These are phyloP conservation scores for Pseudonitzschia pungens DNA, from an alignment of 108 stramenopile species.

Conservation along the genomic window DNA sequence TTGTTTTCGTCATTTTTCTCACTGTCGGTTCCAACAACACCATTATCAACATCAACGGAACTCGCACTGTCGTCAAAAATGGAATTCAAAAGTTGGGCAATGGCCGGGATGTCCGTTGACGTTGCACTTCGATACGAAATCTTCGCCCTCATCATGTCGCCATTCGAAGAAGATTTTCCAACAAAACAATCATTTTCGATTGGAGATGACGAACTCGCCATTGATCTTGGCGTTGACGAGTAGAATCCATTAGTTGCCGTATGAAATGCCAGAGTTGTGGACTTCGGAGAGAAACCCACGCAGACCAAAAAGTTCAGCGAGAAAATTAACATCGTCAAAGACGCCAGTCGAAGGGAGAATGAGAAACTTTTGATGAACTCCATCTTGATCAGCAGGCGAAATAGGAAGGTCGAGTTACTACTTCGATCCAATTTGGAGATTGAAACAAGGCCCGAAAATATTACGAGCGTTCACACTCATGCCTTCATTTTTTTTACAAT, in stretches of 20 bases:
- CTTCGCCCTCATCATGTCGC: neutral
- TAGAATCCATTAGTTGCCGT: neutral
- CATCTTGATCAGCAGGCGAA: too few species aligned
- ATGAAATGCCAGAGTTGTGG: neutral
- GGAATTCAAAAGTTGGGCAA: conserved; percentile 4
- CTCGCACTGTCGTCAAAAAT: neutral
- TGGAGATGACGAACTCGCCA: neutral
- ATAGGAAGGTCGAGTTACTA: too few species aligned
- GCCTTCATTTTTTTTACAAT: too few species aligned
- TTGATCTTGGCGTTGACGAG: neutral
- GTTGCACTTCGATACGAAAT: conserved; percentile 17
- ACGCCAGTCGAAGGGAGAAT: neutral
- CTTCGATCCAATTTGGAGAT: too few species aligned
- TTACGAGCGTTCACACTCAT: too few species aligned
- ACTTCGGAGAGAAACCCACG: conserved; percentile 4
- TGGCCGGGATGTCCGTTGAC: neutral
- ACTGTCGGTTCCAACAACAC: neutral
- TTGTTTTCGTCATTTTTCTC: neutral
- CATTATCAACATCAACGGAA: neutral
- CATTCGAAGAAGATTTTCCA: neutral
- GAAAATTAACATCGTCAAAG: neutral
- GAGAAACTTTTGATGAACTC: neutral
- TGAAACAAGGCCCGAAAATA: too few species aligned
- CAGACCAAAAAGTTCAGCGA: neutral
- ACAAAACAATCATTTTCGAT: neutral